Conservation (phyloP, 306 rosid genomes). For the Urtica urens region DNA sequence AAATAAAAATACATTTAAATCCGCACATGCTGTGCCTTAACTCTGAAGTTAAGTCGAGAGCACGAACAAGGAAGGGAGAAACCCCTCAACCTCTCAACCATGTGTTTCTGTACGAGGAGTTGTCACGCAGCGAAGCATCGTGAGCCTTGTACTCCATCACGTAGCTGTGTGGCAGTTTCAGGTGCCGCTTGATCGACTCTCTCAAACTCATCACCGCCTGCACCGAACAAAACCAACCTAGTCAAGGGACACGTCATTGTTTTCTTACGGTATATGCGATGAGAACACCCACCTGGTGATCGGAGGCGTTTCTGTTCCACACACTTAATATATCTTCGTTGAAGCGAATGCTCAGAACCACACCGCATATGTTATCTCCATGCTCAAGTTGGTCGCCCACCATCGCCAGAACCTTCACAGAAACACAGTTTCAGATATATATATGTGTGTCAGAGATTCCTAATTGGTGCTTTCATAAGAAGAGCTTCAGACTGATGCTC, state of each 20-base stretch:
- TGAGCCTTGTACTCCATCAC: slow-evolving; percentile 94
- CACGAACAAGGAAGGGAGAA: neutral
- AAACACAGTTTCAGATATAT: slow-evolving; percentile 11
- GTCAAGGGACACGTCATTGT: neutral
- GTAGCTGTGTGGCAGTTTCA: slow-evolving; percentile 85
- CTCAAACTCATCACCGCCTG: slow-evolving; percentile 88
- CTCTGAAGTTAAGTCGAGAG: no score
- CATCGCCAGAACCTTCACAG: slow-evolving; percentile 69
- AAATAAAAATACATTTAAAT: no score
- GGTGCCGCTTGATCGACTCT: slow-evolving; percentile 77
- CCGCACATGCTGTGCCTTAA: no score
- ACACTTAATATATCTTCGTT: slow-evolving; percentile 85
- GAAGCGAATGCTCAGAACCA: slow-evolving; percentile 83
- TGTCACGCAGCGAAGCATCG: slow-evolving; percentile 81
- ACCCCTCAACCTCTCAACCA: slow-evolving; percentile 76
- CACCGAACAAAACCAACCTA: slow-evolving; percentile 9
- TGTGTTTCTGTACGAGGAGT: slow-evolving; percentile 88
- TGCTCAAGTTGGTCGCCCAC: slow-evolving; percentile 86
- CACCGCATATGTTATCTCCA: slow-evolving; percentile 87
- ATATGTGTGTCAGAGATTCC: no score
- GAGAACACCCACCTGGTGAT: slow-evolving; percentile 52
- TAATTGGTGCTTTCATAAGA: no score
- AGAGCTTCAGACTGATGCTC: no score
- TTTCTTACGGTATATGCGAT: no score
- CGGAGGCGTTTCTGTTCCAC: slow-evolving; percentile 90